Evolutionary conservation across 1,139 yeast species (phyloP).

Genomic region (Saccharomyces pastorianus): DNA sequence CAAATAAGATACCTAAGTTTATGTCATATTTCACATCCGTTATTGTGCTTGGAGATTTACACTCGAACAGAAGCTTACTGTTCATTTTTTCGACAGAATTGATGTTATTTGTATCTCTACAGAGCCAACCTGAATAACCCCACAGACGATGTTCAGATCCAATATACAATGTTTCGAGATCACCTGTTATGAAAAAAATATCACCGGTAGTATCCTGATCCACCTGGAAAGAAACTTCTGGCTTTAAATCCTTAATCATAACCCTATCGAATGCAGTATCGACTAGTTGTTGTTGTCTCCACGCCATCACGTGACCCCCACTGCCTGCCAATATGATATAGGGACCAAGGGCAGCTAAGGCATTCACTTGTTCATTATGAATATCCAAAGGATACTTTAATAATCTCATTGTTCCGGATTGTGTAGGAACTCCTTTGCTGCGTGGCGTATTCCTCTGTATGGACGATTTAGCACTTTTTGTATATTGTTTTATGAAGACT

Average conservation of each 20-base stretch:
- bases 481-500: not conserved
- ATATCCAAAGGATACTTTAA: constrained; percentile 30
- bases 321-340: constrained; percentile 16
- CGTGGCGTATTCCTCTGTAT: not conserved
- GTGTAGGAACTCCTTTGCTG: not conserved
- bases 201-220: constrained; percentile 8
- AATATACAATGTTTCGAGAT: constrained; percentile 13
- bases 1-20: constrained; percentile 15
- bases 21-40: constrained; percentile 27
- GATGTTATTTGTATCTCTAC: constrained; percentile 4
- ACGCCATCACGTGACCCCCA: constrained; percentile 35
- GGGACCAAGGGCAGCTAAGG: constrained; percentile 20
- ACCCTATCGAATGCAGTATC: constrained; percentile 28
- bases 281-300: constrained; percentile 33
- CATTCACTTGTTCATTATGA: constrained; percentile 18
- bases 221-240: constrained; percentile 10
- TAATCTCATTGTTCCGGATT: constrained; percentile 27
- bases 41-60: constrained; percentile 19
- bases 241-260: constrained; percentile 16
- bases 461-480: not conserved
- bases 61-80: constrained; percentile 8
- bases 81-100: constrained; percentile 3
- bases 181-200: constrained; percentile 15
- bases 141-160: constrained; percentile 22
- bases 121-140: constrained; percentile 13